phyloP scores from a whole-genome alignment of 2,329 filamentous ascomycete genomes.

The Endothia cerciana region DNA sequence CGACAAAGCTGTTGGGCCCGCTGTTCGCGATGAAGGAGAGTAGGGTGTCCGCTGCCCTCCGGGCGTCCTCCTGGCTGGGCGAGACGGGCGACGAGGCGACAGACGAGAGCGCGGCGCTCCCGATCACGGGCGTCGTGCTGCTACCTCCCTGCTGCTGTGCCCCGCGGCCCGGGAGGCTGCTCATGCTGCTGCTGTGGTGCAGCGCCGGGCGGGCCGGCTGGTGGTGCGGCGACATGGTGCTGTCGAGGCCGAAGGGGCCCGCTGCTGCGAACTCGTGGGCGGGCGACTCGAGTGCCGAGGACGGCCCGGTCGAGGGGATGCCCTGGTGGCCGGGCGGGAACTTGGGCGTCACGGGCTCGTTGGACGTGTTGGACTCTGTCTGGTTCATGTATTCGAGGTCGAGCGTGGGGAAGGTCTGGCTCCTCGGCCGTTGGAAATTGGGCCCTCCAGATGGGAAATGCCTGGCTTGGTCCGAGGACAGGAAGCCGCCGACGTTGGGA shows the following conservation, averaged over 20 bases:
- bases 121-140: slow-evolving; percentile 36
- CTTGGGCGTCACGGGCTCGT: slow-evolving; percentile 55
- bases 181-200: slow-evolving; percentile 56
- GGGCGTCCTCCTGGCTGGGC: slow-evolving; percentile 83
- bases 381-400: slow-evolving; percentile 63
- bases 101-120: slow-evolving; percentile 38
- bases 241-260: slow-evolving; percentile 48
- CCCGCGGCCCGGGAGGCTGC: slow-evolving; percentile 47
- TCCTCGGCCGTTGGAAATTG: slow-evolving; percentile 76
- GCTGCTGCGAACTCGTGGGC: slow-evolving; percentile 49
- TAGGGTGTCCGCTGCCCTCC: slow-evolving; percentile 78
- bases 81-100: slow-evolving; percentile 64
- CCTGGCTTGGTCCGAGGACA: slow-evolving; percentile 42
- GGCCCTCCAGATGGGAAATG: slow-evolving; percentile 38
- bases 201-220: slow-evolving; percentile 48
- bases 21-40: slow-evolving; percentile 80
- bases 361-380: slow-evolving; percentile 33
- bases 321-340: slow-evolving; percentile 39
- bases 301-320: slow-evolving; percentile 50
- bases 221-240: slow-evolving; percentile 46
- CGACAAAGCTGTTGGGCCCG: slow-evolving; percentile 66
- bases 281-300: slow-evolving; percentile 57
- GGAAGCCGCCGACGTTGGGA: slow-evolving; percentile 68
- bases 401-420: slow-evolving; percentile 82
- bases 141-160: slow-evolving; percentile 33